A percentile compares a stretch with the other conserved stretches of the same genome.
phyloP scores from a whole-genome alignment of 345 rosid species.

The Dipteronia dyeriana region DNA sequence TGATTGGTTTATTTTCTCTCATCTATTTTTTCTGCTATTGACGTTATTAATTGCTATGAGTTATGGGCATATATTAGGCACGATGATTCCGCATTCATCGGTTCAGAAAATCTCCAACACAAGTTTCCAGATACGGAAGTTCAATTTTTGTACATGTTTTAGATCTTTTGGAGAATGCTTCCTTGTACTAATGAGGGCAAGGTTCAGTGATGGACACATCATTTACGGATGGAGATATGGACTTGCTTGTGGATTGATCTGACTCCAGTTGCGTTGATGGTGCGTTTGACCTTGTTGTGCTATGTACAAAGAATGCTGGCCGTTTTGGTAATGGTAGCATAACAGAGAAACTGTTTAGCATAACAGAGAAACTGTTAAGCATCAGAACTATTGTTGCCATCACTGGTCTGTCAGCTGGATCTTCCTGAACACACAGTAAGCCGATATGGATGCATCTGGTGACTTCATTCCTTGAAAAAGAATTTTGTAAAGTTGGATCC shows the following conservation, averaged over 20 bases:
- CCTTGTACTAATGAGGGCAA: not conserved
- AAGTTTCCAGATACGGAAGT: no score
- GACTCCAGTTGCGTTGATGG: not conserved
- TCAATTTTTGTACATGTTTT: no score
- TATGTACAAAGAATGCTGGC: conserved; percentile 10
- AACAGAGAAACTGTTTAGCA: no score
- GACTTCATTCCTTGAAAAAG: conserved; percentile 7
- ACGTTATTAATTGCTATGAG: no score
- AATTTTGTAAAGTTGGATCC: conserved; percentile 1
- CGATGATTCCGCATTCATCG: no score
- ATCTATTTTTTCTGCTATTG: no score
- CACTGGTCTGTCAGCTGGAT: conserved; percentile 9
- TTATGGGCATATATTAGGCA: no score
- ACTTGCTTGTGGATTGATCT: not conserved
- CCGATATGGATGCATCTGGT: conserved; percentile 17
- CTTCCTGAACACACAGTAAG: conserved; percentile 20
- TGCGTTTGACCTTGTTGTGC: not conserved
- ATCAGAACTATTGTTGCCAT: conserved; percentile 18
- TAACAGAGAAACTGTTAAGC: conserved; percentile 19
- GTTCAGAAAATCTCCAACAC: no score
- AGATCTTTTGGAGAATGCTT: no score
- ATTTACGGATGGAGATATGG: not conserved
- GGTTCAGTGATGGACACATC: conserved; percentile 6
- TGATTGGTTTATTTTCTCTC: no score
- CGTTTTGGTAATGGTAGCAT: conserved; percentile 4